A percentile compares a stretch with the other conserved stretches of the same genome.
These are phyloP conservation scores for Wickerhamomyces chambardii DNA, from an alignment of 805 yeast species.

Conservation along the genomic window DNA sequence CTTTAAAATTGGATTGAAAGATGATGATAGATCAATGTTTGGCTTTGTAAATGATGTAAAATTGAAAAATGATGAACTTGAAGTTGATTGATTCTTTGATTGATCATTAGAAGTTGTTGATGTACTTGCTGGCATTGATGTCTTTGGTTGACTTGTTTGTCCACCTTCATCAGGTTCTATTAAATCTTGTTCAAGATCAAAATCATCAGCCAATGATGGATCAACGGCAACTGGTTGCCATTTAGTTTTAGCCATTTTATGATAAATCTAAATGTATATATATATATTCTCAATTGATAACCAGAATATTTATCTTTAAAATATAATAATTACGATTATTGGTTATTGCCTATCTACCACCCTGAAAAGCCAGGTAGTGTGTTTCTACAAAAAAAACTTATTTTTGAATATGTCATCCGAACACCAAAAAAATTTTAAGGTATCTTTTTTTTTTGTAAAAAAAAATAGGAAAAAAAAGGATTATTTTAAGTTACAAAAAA, in stretches of 20 bases:
- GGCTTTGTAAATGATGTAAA: constrained; percentile 19
- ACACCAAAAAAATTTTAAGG: too few species aligned
- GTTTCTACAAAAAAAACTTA: too few species aligned
- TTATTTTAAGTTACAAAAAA: too few species aligned
- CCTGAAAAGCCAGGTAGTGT: too few species aligned
- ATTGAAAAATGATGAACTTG: constrained; percentile 15
- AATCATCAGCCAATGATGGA: constrained; percentile 18
- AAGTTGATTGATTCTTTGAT: background rate
- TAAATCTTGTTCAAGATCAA: constrained; percentile 17
- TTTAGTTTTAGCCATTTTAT: background rate
- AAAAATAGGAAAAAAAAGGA: too few species aligned
- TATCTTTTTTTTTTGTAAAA: too few species aligned
- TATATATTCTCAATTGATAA: too few species aligned
- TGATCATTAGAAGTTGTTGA: background rate
- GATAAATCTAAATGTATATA: too few species aligned
- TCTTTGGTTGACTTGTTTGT: background rate
- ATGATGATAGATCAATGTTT: constrained; percentile 19
- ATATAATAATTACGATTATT: too few species aligned
- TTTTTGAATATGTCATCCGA: too few species aligned
- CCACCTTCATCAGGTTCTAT: constrained; percentile 16
- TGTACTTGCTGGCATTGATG: background rate
- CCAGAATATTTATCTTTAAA: too few species aligned
- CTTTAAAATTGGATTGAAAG: constrained; percentile 21
- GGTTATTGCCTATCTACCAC: too few species aligned
- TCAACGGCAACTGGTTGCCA: constrained; percentile 19